A percentile compares a stretch with the other conserved stretches of the same genome.
These are phyloP conservation scores for Begonia fuchsioides DNA, from an alignment of 306 rosid genomes.

Conservation along the genomic window DNA sequence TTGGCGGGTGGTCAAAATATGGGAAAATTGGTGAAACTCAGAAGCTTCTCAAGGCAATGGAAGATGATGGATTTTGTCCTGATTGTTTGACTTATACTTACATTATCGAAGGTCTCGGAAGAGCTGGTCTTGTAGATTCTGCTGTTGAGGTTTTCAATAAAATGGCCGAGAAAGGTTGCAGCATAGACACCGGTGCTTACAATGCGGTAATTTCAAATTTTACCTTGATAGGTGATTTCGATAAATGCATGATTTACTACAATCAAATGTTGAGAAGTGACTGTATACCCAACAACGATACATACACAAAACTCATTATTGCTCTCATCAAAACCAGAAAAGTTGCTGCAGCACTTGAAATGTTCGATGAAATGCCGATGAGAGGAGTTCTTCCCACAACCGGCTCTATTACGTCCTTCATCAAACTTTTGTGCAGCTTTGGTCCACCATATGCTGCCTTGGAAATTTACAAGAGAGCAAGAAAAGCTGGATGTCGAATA, in stretches of 20 bases:
- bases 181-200: conserved; percentile 25
- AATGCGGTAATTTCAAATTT: conserved; percentile 70
- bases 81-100: conserved; percentile 30
- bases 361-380: conserved; percentile 70
- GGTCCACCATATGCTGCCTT: conserved; percentile 91
- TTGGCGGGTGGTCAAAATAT: conserved; percentile 56
- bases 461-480: conserved; percentile 57
- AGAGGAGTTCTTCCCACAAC: conserved; percentile 46
- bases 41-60: conserved; percentile 46
- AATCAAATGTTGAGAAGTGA: conserved; percentile 31
- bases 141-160: conserved; percentile 38
- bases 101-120: conserved; percentile 61
- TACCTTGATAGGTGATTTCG: conserved; percentile 32
- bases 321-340: conserved; percentile 44
- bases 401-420: conserved; percentile 44
- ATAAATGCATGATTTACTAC: conserved; percentile 41
- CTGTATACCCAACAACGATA: conserved; percentile 44
- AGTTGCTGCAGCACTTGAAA: conserved; percentile 67
- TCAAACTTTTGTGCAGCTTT: conserved; percentile 57
- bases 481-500: conserved; percentile 43
- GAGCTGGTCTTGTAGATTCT: conserved; percentile 47
- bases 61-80: conserved; percentile 38
- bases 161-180: conserved; percentile 35
- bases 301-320: conserved; percentile 41
- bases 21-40: conserved; percentile 50